These are phyloP conservation scores for Jatropha podagrica DNA, from an alignment of 441 rosid genomes.

Conservation along the genomic window DNA sequence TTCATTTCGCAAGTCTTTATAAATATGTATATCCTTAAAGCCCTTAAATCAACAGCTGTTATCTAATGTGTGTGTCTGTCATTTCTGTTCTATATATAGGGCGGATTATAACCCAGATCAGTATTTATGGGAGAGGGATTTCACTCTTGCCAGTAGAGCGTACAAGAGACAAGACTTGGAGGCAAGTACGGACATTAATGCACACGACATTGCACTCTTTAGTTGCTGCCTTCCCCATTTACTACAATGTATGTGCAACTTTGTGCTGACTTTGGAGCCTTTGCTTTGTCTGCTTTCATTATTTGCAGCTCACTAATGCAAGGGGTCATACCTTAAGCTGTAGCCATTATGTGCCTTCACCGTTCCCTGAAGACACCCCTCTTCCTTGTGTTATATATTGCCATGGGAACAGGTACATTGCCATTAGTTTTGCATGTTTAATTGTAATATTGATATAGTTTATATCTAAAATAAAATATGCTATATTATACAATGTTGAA, in stretches of 20 bases:
- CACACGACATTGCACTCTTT: constrained; percentile 20
- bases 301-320: constrained; percentile 75
- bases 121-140: constrained; percentile 88
- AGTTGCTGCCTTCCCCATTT: background rate
- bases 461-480: background rate
- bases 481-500: background rate
- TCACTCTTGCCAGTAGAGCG: constrained; percentile 75
- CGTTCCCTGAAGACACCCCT: constrained; percentile 62
- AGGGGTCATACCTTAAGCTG: constrained; percentile 84
- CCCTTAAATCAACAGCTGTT: background rate
- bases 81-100: constrained; percentile 37
- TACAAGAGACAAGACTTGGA: constrained; percentile 90
- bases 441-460: background rate
- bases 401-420: constrained; percentile 85
- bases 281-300: constrained; percentile 18
- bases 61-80: background rate
- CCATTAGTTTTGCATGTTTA: constrained; percentile 16
- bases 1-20: constrained; percentile 3
- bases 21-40: background rate
- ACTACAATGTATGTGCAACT: background rate
- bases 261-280: constrained; percentile 20
- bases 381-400: constrained; percentile 98
- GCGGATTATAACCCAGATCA: constrained; percentile 94
- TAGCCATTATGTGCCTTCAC: constrained; percentile 82
- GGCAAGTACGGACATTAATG: constrained; percentile 74